Base-by-base conservation (phyloP, 2,329 filamentous ascomycete species). In the Fusarium duplospermum region DNA sequence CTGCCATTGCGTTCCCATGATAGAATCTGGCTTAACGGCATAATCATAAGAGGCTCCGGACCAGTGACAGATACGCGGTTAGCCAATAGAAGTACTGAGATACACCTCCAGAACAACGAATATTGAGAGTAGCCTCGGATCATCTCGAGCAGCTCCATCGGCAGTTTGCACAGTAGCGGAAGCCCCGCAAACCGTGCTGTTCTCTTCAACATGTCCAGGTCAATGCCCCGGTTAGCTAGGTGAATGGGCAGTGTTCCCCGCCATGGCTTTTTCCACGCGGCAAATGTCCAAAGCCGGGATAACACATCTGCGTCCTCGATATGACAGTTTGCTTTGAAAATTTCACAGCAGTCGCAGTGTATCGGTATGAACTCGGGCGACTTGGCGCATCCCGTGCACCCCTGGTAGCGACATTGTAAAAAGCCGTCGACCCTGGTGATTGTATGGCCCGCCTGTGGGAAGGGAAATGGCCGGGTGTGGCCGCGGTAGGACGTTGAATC, bases 61-160 rank as follows among this genome's bases (percentile, higher is more conserved):
- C 24, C 20, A 8, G 9, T 29, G 11, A 4, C 14, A 24, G 18
- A 27, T 8, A 42, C 35, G 27, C 10, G 35, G 18, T 20, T 29
- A 4, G 57, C 57, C 3, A 40, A 20, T 20, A n/a, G 18, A 60
- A 60, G 35, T 7, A 36, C 36, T 11, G 57, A 60, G 36, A 60
- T 60, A 14, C 36, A 60, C 57, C 57, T 60, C 57, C 57, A 60
- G 11, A 60, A 42, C 18, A 42, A 60, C 3, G 36, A 60, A 60
- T 42, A 16, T 13, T 7, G 14, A n/a, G 57, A 60, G 18, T 31
- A 42, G 13, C 57, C 22, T 60, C 57, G 57, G 18, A 60, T 60
- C 16, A 60, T 60, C 7, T 60, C 35, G 38, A 60, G 57, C 35
- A 60, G 36, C 38, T 60, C 36, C 2, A n/a, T 11, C 35, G 57